Conservation (phyloP, 192 early-diverging fungal genomes). For the Lobulomyces angularis region DNA sequence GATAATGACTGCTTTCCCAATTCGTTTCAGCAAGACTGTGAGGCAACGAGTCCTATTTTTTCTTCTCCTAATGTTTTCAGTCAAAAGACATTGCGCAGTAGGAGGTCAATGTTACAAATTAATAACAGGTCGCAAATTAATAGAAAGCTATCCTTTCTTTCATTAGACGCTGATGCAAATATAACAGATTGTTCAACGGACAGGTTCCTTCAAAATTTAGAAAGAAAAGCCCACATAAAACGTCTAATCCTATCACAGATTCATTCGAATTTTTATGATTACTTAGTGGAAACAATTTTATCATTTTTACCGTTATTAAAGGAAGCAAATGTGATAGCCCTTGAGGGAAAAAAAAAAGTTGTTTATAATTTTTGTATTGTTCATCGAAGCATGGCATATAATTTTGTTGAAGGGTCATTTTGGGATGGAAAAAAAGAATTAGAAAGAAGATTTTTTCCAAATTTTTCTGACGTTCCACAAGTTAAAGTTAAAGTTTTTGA, state of each 20-base stretch:
- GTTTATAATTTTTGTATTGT: slow-evolving; percentile 69
- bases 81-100: too few relatives aligned
- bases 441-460: not conserved
- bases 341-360: slow-evolving; percentile 68
- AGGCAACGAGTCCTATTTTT: slow-evolving; percentile 34
- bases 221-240: slow-evolving; percentile 40
- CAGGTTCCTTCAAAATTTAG: too few relatives aligned
- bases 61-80: slow-evolving; percentile 21
- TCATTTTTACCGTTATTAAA: too few relatives aligned
- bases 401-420: slow-evolving; percentile 13
- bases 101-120: too few relatives aligned
- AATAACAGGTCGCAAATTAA: too few relatives aligned
- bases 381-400: not conserved
- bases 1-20: too few relatives aligned
- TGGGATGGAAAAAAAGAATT: slow-evolving; percentile 17
- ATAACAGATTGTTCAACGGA: too few relatives aligned
- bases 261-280: slow-evolving; percentile 21
- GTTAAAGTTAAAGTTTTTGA: slow-evolving; percentile 37
- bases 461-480: slow-evolving; percentile 8
- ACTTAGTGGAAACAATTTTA: too few relatives aligned
- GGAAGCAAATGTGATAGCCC: slow-evolving; percentile 80
- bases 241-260: slow-evolving; percentile 18
- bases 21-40: slow-evolving; percentile 41
- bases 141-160: too few relatives aligned
- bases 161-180: too few relatives aligned